Conservation (phyloP, 352 stramenopile species). For the Phytophthora brassicae region DNA sequence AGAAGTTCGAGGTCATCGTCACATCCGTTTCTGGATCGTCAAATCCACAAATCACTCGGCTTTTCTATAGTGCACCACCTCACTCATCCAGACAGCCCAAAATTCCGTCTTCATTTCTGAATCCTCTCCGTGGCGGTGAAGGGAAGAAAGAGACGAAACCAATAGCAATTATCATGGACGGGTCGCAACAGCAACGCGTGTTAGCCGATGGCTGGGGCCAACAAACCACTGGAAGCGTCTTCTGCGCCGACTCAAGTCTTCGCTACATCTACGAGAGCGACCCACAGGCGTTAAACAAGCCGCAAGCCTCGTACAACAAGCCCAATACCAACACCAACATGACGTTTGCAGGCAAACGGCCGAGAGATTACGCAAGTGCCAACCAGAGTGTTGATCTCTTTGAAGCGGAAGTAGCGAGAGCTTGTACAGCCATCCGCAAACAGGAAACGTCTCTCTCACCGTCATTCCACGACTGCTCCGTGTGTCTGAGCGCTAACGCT, state of each 20-base stretch:
- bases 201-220: slow-evolving; percentile 72
- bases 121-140: slow-evolving; percentile 26
- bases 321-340: slow-evolving; percentile 7
- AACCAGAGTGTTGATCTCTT: slow-evolving; percentile 50
- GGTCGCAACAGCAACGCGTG: slow-evolving; percentile 52
- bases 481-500: slow-evolving; percentile 73
- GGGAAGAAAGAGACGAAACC: slow-evolving; percentile 12
- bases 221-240: slow-evolving; percentile 59
- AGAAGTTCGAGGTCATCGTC: slow-evolving; percentile 13
- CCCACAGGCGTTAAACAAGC: slow-evolving; percentile 6
- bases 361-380: slow-evolving; percentile 26
- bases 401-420: slow-evolving; percentile 64
- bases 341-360: slow-evolving; percentile 34
- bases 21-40: slow-evolving; percentile 16
- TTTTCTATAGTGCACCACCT: background rate
- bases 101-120: slow-evolving; percentile 16
- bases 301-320: background rate
- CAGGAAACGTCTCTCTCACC: slow-evolving; percentile 46
- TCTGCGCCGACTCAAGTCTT: slow-evolving; percentile 82
- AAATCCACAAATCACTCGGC: background rate
- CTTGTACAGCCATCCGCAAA: slow-evolving; percentile 56
- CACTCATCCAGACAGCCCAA: background rate
- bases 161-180: slow-evolving; percentile 16
- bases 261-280: slow-evolving; percentile 77
- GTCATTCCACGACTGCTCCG: slow-evolving; percentile 69